These are phyloP conservation scores for Paramecium biaurelia DNA, from an alignment of 73 alveolate species.

Conservation along the genomic window DNA sequence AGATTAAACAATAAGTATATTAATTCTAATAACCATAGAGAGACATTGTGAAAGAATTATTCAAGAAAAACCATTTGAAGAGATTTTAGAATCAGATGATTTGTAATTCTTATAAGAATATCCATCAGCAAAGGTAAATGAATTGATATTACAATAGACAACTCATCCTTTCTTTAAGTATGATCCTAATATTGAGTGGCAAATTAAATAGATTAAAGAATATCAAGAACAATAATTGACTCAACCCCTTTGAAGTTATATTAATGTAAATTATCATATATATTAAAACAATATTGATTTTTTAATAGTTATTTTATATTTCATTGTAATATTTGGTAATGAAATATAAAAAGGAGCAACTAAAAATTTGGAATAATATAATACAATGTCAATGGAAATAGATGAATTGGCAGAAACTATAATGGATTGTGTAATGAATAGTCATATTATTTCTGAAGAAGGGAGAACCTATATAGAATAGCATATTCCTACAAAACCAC, in stretches of 20 bases:
- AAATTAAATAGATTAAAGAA: background rate
- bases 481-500: background rate
- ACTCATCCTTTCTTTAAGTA: background rate
- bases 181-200: conserved; percentile 29
- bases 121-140: conserved; percentile 4
- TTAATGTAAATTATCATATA: background rate
- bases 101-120: background rate
- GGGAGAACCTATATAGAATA: background rate
- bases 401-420: conserved; percentile 45
- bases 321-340: background rate
- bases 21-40: background rate
- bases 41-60: background rate
- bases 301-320: background rate
- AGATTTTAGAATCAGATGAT: background rate
- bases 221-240: background rate
- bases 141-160: background rate
- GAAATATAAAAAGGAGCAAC: background rate
- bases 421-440: conserved; percentile 40
- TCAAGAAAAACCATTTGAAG: background rate
- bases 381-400: background rate
- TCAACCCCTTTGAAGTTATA: background rate
- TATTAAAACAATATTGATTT: too few relatives aligned
- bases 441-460: conserved; percentile 17
- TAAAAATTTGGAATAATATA: background rate
- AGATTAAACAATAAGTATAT: background rate